Percentiles rank a stretch among this genome's conserved stretches.
These are phyloP conservation scores for Neurospora sp. DNA, from an alignment of 495 filamentous ascomycete genomes.

Conservation along the genomic window DNA sequence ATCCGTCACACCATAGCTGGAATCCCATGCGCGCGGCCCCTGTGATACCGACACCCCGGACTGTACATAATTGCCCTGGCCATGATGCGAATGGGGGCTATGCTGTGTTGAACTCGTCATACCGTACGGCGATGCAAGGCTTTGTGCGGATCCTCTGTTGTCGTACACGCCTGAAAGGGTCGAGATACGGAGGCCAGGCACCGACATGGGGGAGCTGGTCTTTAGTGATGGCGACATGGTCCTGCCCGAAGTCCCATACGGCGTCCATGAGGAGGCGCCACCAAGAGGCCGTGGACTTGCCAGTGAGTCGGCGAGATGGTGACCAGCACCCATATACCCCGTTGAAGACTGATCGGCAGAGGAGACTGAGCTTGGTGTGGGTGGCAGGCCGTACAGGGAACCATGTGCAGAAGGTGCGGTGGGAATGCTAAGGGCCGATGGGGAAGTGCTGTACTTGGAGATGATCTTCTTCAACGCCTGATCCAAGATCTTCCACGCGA, in stretches of 20 bases:
- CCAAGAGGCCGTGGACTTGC: slow-evolving; percentile 34
- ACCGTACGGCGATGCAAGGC: slow-evolving; percentile 19
- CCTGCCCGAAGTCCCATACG: slow-evolving; percentile 19
- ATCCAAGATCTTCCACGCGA: slow-evolving; percentile 78
- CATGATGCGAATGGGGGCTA: slow-evolving; percentile 19
- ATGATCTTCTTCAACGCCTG: slow-evolving; percentile 93
- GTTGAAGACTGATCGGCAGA: slow-evolving; percentile 9
- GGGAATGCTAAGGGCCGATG: slow-evolving; percentile 13
- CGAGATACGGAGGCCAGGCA: slow-evolving; percentile 16
- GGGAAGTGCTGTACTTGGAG: slow-evolving; percentile 66
- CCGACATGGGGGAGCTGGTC: slow-evolving; percentile 16
- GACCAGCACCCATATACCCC: slow-evolving; percentile 19
- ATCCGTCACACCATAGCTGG: slow-evolving; percentile 22
- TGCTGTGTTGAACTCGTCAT: slow-evolving; percentile 22
- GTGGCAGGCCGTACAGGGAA: slow-evolving; percentile 17
- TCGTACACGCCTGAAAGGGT: slow-evolving; percentile 22
- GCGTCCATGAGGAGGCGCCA: slow-evolving; percentile 23
- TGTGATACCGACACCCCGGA: slow-evolving; percentile 16
- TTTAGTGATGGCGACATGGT: slow-evolving; percentile 33
- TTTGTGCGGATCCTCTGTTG: slow-evolving; percentile 14
- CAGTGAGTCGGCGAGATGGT: slow-evolving; percentile 32
- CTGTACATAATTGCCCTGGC: slow-evolving; percentile 16
- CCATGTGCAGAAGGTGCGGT: neutral
- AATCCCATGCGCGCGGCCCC: slow-evolving; percentile 23
- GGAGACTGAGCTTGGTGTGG: slow-evolving; percentile 24